Conservation (phyloP, 306 rosid genomes). For the Glycine tomentella region DNA sequence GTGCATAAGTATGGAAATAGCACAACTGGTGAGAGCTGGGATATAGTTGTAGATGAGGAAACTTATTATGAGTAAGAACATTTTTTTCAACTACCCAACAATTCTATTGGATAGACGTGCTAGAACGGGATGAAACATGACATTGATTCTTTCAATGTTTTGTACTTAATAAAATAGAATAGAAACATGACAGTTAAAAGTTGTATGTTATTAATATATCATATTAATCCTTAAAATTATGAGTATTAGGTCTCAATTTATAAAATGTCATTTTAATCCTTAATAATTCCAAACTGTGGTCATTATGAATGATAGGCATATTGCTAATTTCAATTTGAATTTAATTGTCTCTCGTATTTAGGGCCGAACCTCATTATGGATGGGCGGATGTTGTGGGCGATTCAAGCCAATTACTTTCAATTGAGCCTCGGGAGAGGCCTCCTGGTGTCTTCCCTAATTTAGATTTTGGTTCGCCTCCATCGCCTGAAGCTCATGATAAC, state of each 20-base stretch:
- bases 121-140: background rate
- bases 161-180: background rate
- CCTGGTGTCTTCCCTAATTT: constrained; percentile 78
- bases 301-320: background rate
- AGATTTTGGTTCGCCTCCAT: constrained; percentile 66
- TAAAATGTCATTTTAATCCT: background rate
- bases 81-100: constrained; percentile 9
- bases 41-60: constrained; percentile 90
- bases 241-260: background rate
- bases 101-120: background rate
- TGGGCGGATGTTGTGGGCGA: constrained; percentile 98
- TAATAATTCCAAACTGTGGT: no score
- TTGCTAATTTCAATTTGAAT: constrained; percentile 22
- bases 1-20: constrained; percentile 98
- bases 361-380: constrained; percentile 98
- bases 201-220: background rate
- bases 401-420: constrained; percentile 87
- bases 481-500: constrained; percentile 49
- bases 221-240: background rate
- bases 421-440: constrained; percentile 81
- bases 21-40: constrained; percentile 98
- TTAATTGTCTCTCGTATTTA: constrained; percentile 44
- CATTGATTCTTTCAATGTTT: no score
- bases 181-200: background rate
- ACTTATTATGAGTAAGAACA: constrained; percentile 87